Percentiles rank a stretch among this genome's conserved stretches.
phyloP scores from a whole-genome alignment of 2,329 filamentous ascomycete species.

The Ceratocystis harringtonii region DNA sequence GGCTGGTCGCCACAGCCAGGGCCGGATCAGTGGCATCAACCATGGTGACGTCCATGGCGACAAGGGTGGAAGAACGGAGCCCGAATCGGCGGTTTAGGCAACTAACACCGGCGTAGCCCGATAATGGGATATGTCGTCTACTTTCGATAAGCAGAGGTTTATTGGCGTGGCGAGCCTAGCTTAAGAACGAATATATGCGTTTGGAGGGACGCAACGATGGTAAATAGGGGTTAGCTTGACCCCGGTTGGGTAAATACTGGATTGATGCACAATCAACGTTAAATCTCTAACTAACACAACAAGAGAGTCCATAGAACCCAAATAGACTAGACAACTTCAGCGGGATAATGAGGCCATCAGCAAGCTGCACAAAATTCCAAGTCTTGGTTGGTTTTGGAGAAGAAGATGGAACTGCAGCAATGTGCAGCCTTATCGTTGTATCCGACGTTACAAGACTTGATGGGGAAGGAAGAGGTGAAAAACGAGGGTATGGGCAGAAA shows the following conservation, averaged over 20 bases:
- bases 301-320: not conserved
- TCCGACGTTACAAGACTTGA: not conserved
- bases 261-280: slow-evolving; percentile 6
- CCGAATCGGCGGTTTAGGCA: not conserved
- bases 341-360: not conserved
- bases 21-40: slow-evolving; percentile 6
- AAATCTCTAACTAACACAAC: not conserved
- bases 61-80: not conserved
- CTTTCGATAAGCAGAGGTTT: slow-evolving; percentile 3
- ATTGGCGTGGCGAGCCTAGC: not conserved
- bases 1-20: slow-evolving; percentile 1
- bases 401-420: not conserved
- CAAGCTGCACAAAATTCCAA: not conserved
- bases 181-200: slow-evolving; percentile 5
- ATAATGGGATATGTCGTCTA: slow-evolving; percentile 11
- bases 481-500: slow-evolving; percentile 9
- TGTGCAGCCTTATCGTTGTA: slow-evolving; percentile 8
- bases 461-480: slow-evolving; percentile 3
- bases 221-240: slow-evolving; percentile 4
- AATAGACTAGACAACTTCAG: not conserved
- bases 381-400: not conserved
- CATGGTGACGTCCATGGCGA: slow-evolving; percentile 14
- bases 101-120: slow-evolving; percentile 10
- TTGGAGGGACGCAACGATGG: slow-evolving; percentile 1
- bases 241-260: slow-evolving; percentile 10